Base-by-base conservation (phyloP, 768 basidiomycete species). In the Phaffia tasmanica region DNA sequence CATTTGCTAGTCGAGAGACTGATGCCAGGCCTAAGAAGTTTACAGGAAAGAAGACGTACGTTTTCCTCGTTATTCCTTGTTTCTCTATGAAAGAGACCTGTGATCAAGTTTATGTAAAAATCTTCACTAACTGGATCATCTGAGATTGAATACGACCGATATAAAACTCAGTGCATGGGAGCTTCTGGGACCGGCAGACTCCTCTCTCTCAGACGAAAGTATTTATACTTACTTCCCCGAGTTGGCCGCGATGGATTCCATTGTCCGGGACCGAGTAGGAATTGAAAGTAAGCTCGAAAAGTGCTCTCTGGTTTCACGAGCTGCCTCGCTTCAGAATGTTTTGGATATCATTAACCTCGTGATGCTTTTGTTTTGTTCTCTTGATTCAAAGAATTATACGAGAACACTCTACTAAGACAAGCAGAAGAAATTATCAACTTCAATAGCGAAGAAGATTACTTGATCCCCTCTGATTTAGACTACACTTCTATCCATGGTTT, bases 391-490 rank as follows among this genome's bases (percentile, higher is more conserved):
- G 75, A 67, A 23, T 71, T 68, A 47, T 76, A 75, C 64, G 65
- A 70, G 46, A 54, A 62, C 21, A 84, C 87, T 71, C 78, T 89
- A 5, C 72, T 75, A 19, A 83, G 90, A 6, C 90, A 93, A 78
- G 80, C 81, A 58, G 86, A 85, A 1, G 89, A 93, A 72, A 75
- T 93, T 4, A 81, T 81, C 1, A 79, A 81, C 16, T 93, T 92
- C 77, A 78, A 83, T 71, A 81, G 84, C 62, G 89, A 93, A 67
- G 89, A 92, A 73, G 79, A 81, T 18, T 80, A 92, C 25, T 55
- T 79, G 29, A 81, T 93, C 27, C 84, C 88, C 71, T 81, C 85
- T 0, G 71, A 81, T 42, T 80, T 91, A 76, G 85, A 92, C 73
- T 94, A 91, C 72, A 72, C 76, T 1, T 62, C 74, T 4, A 80